Conservation (phyloP, 352 stramenopile genomes). For the Globisporangium cystogenes region DNA sequence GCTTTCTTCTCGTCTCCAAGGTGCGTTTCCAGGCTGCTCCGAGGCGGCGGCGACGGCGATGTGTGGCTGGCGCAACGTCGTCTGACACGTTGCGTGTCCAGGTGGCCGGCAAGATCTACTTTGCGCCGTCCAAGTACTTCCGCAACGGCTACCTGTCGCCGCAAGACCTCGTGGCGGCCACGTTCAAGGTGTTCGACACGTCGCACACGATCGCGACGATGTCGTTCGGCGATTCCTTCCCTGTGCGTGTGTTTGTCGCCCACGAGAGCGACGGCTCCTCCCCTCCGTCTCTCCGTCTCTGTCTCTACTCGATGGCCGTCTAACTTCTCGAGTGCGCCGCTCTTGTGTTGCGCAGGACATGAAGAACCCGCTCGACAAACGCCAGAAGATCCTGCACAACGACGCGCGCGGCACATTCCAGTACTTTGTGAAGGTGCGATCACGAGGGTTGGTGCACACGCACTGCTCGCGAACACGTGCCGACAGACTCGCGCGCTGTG, state of each 20-base stretch:
- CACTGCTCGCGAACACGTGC: too few relatives aligned
- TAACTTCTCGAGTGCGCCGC: too few relatives aligned
- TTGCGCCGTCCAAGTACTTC: constrained; percentile 81
- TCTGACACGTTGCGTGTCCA: too few relatives aligned
- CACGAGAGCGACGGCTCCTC: too few relatives aligned
- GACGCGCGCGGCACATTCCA: constrained; percentile 63
- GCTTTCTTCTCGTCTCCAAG: constrained; percentile 72
- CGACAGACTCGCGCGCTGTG: too few relatives aligned
- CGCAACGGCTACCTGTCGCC: constrained; percentile 67
- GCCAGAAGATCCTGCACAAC: constrained; percentile 48
- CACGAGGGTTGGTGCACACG: too few relatives aligned
- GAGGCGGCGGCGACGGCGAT: too few relatives aligned
- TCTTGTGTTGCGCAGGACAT: constrained; percentile 40
- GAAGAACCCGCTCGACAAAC: constrained; percentile 76
- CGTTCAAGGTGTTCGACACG: constrained; percentile 71
- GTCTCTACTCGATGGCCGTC: too few relatives aligned
- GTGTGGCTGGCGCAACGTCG: too few relatives aligned
- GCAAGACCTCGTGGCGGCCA: constrained; percentile 56
- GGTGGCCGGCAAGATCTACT: constrained; percentile 77
- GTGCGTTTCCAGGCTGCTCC: constrained; percentile 17
- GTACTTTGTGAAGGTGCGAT: constrained; percentile 86
- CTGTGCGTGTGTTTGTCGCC: constrained; percentile 24
- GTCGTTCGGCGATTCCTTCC: constrained; percentile 71
- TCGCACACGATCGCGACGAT: constrained; percentile 62
- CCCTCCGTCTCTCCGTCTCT: too few relatives aligned